Evolutionary conservation across 768 basidiomycete genomes (phyloP), one percentile per base, ranked within the genome.

Genomic region (Kwoniella mangroviensis): DNA sequence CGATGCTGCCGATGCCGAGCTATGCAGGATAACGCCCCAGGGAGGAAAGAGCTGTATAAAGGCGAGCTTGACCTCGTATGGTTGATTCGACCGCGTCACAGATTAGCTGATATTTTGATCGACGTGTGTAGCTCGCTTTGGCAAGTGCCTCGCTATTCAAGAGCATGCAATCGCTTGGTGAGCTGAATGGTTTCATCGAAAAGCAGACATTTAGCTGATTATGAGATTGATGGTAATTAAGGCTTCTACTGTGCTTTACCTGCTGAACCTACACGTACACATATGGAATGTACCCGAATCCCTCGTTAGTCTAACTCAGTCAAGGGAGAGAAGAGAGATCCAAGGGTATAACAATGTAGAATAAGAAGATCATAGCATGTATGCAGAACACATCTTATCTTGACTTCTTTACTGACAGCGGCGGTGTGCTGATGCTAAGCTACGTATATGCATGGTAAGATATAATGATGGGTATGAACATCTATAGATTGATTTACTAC

Each of bases 181-280:
- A 71, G 77, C 67, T 34, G 4, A 41, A 7, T 19, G 34, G 41
- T 10, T 34, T 17, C n/a, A 26, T 54, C 24, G 53, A 19, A 54
- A 24, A 54, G 42, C 13, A 6, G 42, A 43, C 13, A 43, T 43
- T 13, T 43, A 43, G 42, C 42, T 43, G 42, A 43, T 13, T 7
- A 7, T 7, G 7, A 6, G 7, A 43, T 43, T 43, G 42, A n/a
- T n/a, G n/a, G 42, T 43, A 43, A 7, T 43, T 6, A 6, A 43
- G 79, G 74, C 11, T 81, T 79, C 72, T 81, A 77, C 72, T 81
- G 79, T 58, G 79, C 79, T 19, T 59, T 81, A 1, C 79, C 79
- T 55, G 79, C 79, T 53, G 77, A 81, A 57, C 79, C 79, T 1
- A 71, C 72, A 15, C 66, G 77, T 49, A 81, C 79, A 43, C 74